Conservation (phyloP, 2,329 filamentous ascomycete genomes). For the Exophiala phaeomuriformis region DNA sequence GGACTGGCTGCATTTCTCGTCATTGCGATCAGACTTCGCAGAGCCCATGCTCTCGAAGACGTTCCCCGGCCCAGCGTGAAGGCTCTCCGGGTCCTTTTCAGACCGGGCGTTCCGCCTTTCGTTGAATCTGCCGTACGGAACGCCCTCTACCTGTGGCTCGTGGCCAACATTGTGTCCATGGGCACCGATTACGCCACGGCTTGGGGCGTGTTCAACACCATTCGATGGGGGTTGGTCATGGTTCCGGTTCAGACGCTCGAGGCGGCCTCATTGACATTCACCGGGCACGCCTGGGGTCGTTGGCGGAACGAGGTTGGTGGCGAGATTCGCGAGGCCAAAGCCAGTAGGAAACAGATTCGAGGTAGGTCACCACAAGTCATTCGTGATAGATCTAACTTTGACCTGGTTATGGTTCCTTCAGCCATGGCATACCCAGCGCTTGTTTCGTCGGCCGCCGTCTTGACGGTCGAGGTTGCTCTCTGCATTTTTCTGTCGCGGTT, state of each 20-base stretch:
- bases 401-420: slow-evolving; percentile 9
- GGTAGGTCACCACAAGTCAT: not conserved
- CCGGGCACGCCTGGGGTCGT: slow-evolving; percentile 59
- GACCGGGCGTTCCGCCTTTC: slow-evolving; percentile 55
- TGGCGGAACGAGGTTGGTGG: slow-evolving; percentile 37
- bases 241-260: slow-evolving; percentile 62
- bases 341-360: slow-evolving; percentile 30
- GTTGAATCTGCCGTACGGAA: slow-evolving; percentile 61
- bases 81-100: slow-evolving; percentile 46
- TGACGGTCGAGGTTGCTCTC: slow-evolving; percentile 55
- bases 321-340: slow-evolving; percentile 28
- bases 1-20: slow-evolving; percentile 55
- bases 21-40: slow-evolving; percentile 13
- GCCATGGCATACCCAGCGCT: slow-evolving; percentile 49
- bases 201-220: slow-evolving; percentile 67
- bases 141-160: slow-evolving; percentile 62
- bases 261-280: slow-evolving; percentile 56
- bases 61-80: slow-evolving; percentile 35
- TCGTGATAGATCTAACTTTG: not conserved
- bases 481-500: slow-evolving; percentile 55
- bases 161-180: slow-evolving; percentile 56
- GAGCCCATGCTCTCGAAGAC: slow-evolving; percentile 13
- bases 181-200: slow-evolving; percentile 61
- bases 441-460: slow-evolving; percentile 46
- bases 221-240: slow-evolving; percentile 68